Evolutionary conservation across 331 rosid genomes (phyloP), one percentile per base, ranked within the genome.

Genomic region (Quercus lobata): DNA sequence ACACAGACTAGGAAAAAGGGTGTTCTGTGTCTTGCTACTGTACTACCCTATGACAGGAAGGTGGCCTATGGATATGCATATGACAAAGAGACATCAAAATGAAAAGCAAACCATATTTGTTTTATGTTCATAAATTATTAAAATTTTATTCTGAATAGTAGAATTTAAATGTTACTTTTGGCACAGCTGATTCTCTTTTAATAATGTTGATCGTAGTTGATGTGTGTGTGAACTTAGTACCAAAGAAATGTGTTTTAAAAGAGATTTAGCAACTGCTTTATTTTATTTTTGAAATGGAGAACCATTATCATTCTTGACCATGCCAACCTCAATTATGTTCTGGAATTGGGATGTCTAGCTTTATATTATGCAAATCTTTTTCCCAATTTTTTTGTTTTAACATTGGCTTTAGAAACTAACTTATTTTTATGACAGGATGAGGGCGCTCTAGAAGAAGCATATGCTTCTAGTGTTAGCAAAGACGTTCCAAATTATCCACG

Each of bases 401-500:
- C 56, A 57, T 37, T 25, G 17, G 7, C 27, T 24, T 46, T 70
- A 62, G 49, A 32, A 78, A 84, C 80, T 79, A 80, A 84, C 76
- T 65, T 57, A 55, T 58, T 74, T 63, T 86, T 82, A 57, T 84
- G 68, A 66, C 89, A 89, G 98, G 98, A 81, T 55, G 89, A 70
- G 73, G 89, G 83, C 78, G 82, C 56, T 80, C 79, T 79, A 17
- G 97, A 93, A 86, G 94, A 90, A 78, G 89, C 88, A 54, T 88
- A 87, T 76, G 89, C 86, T 75, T 88, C 98, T 9, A 81, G 83
- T 53, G 82, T 62, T 55, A 78, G 76, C 60, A 79, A 96, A 65
- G 94, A 87, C 68, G 85, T 76, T 87, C 91, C 88, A 46, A 80
- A 79, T 81, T 81, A 30, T 79, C 86, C 90, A 69, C 92, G 88